phyloP scores from a whole-genome alignment of 2,329 filamentous ascomycete genomes.

The Fusarium concolor region DNA sequence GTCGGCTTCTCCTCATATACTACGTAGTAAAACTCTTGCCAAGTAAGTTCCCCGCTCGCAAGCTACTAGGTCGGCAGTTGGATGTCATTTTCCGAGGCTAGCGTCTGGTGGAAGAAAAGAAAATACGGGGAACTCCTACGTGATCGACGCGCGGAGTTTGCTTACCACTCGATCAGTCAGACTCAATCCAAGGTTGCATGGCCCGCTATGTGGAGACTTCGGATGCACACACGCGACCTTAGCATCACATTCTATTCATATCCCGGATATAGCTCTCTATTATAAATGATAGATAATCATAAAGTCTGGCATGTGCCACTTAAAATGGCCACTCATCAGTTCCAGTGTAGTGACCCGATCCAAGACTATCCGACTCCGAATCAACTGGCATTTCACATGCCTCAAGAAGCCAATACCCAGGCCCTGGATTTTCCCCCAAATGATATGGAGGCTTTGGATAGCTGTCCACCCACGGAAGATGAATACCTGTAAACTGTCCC shows the following conservation, averaged over 20 bases:
- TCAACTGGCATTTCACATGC: background rate
- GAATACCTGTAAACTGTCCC: background rate
- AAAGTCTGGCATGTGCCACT: no score
- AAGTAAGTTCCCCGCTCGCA: background rate
- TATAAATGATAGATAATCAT: no score
- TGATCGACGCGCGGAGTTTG: constrained; percentile 1
- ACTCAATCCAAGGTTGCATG: background rate
- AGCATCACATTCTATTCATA: no score
- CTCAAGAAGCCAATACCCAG: constrained; percentile 18
- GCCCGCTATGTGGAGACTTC: background rate
- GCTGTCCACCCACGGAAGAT: constrained; percentile 5
- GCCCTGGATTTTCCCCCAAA: background rate
- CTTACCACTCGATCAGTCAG: constrained; percentile 32
- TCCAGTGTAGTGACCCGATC: background rate
- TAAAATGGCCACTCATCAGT: background rate
- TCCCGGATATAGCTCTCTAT: no score
- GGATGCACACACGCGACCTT: background rate
- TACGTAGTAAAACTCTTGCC: background rate
- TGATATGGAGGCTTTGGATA: constrained; percentile 9
- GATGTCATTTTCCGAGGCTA: background rate
- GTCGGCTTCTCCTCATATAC: background rate
- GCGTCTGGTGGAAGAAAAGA: background rate
- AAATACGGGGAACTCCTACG: constrained; percentile 3
- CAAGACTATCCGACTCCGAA: no score
- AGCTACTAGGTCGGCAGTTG: background rate